Percentiles rank a stretch among this genome's conserved stretches.
Conservation (phyloP, 352 stramenopile genomes). For the Globisporangium carolinianum region DNA sequence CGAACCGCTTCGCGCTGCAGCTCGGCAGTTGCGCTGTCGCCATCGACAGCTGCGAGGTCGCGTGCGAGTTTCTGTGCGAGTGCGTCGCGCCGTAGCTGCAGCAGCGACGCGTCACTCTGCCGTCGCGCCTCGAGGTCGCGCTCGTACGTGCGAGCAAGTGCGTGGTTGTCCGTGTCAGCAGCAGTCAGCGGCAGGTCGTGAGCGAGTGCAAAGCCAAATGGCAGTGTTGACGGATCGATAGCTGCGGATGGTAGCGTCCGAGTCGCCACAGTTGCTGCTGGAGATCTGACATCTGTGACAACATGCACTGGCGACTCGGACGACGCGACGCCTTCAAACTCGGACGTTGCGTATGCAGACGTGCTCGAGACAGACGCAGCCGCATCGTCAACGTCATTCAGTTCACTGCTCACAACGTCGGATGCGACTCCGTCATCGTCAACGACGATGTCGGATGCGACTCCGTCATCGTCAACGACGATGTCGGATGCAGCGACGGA, state of each 20-base stretch:
- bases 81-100: constrained; percentile 34
- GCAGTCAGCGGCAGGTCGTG: background rate
- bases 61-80: constrained; percentile 30
- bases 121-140: constrained; percentile 40
- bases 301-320: no score
- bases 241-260: no score
- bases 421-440: background rate
- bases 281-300: background rate
- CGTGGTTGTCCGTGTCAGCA: background rate
- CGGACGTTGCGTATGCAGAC: background rate
- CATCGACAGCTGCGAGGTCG: constrained; percentile 21
- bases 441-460: no score
- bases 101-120: constrained; percentile 41
- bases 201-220: background rate
- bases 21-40: constrained; percentile 13
- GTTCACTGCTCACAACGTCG: background rate
- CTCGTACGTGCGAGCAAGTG: constrained; percentile 23
- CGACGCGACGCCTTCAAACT: background rate
- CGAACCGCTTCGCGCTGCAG: constrained; percentile 21
- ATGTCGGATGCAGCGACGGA: background rate
- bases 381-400: constrained; percentile 1
- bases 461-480: constrained; percentile 1
- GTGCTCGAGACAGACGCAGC: background rate
- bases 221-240: no score
- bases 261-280: background rate